Conservation (phyloP, 1,139 yeast genomes). For the Geotrichum klebahnii region DNA sequence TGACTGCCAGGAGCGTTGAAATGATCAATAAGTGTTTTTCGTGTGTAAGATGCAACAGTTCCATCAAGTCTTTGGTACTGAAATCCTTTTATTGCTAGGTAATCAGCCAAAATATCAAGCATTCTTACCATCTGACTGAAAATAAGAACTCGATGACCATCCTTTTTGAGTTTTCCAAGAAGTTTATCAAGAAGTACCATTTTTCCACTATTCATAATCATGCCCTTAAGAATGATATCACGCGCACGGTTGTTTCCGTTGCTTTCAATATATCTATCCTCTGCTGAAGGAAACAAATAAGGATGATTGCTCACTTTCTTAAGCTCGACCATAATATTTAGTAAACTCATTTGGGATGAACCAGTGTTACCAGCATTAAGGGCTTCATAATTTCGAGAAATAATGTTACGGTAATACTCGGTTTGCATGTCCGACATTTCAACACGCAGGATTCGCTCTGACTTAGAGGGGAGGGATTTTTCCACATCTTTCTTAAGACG, state of each 20-base stretch:
- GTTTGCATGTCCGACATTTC: constrained; percentile 95
- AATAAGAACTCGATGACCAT: constrained; percentile 86
- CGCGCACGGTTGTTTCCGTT: too few species aligned
- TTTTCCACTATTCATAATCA: constrained; percentile 82
- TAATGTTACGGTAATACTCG: constrained; percentile 80
- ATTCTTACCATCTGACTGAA: constrained; percentile 95
- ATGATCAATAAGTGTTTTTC: constrained; percentile 88
- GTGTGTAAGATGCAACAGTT: constrained; percentile 87
- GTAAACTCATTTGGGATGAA: constrained; percentile 78
- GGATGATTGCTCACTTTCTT: constrained; percentile 98
- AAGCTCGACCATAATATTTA: constrained; percentile 93
- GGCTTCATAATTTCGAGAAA: constrained; percentile 93
- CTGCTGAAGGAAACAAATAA: constrained; percentile 94
- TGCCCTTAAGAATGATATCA: constrained; percentile 90
- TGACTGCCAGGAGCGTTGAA: constrained; percentile 78
- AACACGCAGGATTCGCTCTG: constrained; percentile 81
- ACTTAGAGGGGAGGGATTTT: constrained; percentile 81
- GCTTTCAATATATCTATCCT: too few species aligned
- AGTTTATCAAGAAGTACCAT: constrained; percentile 85
- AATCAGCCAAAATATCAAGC: constrained; percentile 88
- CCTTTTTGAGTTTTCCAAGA: constrained; percentile 61
- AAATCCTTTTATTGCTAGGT: constrained; percentile 77
- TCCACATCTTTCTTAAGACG: constrained; percentile 93
- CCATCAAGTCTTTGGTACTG: constrained; percentile 94
- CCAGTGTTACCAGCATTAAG: constrained; percentile 89